phyloP scores from a whole-genome alignment of 2,329 filamentous ascomycete species.

The Emydomyces testavorans region DNA sequence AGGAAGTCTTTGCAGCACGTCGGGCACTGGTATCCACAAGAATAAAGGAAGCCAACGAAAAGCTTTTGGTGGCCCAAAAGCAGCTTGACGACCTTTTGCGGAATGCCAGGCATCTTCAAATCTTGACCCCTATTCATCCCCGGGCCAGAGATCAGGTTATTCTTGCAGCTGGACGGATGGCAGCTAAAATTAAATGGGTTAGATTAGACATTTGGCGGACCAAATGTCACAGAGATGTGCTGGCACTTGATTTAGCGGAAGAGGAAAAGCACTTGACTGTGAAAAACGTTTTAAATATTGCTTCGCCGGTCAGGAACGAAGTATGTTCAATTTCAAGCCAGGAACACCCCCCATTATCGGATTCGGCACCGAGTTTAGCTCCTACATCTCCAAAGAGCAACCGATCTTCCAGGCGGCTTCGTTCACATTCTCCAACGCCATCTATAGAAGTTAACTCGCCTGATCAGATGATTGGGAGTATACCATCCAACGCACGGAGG shows the following conservation, averaged over 20 bases:
- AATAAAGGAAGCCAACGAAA: slow-evolving; percentile 72
- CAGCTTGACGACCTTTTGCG: slow-evolving; percentile 72
- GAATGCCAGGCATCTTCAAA: slow-evolving; percentile 79
- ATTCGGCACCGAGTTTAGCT: slow-evolving; percentile 19
- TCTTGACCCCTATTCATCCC: slow-evolving; percentile 81
- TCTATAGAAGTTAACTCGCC: slow-evolving; percentile 8
- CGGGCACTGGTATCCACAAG: slow-evolving; percentile 72
- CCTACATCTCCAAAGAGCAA: slow-evolving; percentile 21
- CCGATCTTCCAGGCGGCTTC: slow-evolving; percentile 12
- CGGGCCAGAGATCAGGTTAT: slow-evolving; percentile 79
- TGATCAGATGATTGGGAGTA: slow-evolving; percentile 19
- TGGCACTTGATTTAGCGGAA: slow-evolving; percentile 74
- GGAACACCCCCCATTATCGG: slow-evolving; percentile 11
- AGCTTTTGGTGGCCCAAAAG: slow-evolving; percentile 59
- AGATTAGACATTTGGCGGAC: slow-evolving; percentile 86
- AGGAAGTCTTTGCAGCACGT: slow-evolving; percentile 73
- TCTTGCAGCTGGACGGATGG: slow-evolving; percentile 69
- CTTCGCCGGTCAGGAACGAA: neutral
- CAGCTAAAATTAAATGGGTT: slow-evolving; percentile 87
- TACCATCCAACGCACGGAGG: slow-evolving; percentile 21
- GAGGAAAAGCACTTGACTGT: slow-evolving; percentile 37
- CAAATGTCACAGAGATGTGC: slow-evolving; percentile 79
- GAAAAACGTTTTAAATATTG: slow-evolving; percentile 2
- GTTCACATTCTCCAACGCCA: slow-evolving; percentile 13
- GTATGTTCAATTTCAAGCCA: slow-evolving; percentile 13